Base-by-base conservation (phyloP, 495 filamentous ascomycete species). In the Neurospora intermedia region DNA sequence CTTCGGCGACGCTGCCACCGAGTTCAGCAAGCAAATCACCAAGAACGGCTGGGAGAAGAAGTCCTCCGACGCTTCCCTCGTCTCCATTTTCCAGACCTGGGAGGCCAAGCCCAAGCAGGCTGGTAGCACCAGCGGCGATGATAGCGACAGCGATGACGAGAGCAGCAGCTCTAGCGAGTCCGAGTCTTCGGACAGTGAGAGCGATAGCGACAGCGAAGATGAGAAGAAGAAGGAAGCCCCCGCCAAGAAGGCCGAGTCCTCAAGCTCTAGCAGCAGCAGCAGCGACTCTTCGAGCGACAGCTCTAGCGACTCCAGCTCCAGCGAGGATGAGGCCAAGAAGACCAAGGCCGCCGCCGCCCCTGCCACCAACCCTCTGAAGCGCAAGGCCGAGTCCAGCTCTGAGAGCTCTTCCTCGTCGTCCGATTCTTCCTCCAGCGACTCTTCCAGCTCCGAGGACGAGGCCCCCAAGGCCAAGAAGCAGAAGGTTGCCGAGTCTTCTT, bases 71-170 rank as follows among this genome's bases (percentile, higher is more conserved):
- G 74, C 80, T 15, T 85, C 84, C 8, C 78, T 87, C 6, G 81
- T 80, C 41, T 78, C 78, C 42, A 77, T 87, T 20, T 85, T 84
- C 77, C 77, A 84, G 73, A 74, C 82, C n/a, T 87, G 84, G 85
- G 77, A 84, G 75, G 80, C 83, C 16, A 83, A 81, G 20, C 71
- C 80, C 69, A 79, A 69, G 46, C 74, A 74, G 15, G 78, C 76
- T 41, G 79, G 80, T 39, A 66, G 31, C 23, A 73, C 69, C 72
- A 73, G 72, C 45, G 74, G 72, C 74, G 75, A 77, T 27, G 93
- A 93, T 77, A 97, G 97, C 83, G 89, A 97, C 83, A 94, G 93
- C 80, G 87, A 90, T 83, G 85, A 92, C 69, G 93, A 93, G 40
- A 84, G 59, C 48, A 75, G 71, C 69, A 75, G 74, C 71, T 70